These are phyloP conservation scores for Aspergillus sp. DNA, from an alignment of 2,329 filamentous ascomycete species.

Conservation along the genomic window DNA sequence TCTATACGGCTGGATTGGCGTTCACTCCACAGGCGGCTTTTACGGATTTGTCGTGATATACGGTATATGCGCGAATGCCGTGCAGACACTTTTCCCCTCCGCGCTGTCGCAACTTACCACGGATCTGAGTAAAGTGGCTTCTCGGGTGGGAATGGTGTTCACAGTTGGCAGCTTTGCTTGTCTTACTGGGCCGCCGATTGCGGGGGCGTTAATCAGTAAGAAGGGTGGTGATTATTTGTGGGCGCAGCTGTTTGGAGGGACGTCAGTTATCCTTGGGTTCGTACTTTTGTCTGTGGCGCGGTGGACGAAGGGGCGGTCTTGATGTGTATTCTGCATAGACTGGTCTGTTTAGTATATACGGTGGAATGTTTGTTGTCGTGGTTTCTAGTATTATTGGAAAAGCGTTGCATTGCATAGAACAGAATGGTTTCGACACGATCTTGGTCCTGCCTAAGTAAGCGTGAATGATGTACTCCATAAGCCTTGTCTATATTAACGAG, in stretches of 20 bases:
- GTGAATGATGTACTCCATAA: too few relatives aligned
- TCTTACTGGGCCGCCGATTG: slow-evolving; percentile 42
- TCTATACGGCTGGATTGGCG: slow-evolving; percentile 52
- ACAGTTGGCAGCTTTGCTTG: slow-evolving; percentile 39
- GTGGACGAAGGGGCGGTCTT: neutral
- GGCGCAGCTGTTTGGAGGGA: slow-evolving; percentile 42
- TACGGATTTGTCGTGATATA: slow-evolving; percentile 41
- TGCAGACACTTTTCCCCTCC: slow-evolving; percentile 42
- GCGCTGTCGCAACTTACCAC: slow-evolving; percentile 38
- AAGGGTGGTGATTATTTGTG: slow-evolving; percentile 36
- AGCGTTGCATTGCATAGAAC: too few relatives aligned
- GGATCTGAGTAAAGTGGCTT: slow-evolving; percentile 42
- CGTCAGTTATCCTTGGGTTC: slow-evolving; percentile 5
- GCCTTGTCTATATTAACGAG: too few relatives aligned
- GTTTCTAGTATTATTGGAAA: too few relatives aligned
- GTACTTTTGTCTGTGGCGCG: slow-evolving; percentile 1
- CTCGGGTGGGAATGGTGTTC: slow-evolving; percentile 45
- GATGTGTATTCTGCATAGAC: too few relatives aligned
- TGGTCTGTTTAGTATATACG: too few relatives aligned
- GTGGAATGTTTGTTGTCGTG: too few relatives aligned
- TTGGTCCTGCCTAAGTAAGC: too few relatives aligned
- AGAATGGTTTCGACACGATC: too few relatives aligned
- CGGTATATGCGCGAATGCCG: slow-evolving; percentile 39
- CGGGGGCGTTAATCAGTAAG: slow-evolving; percentile 39
- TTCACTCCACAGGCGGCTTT: slow-evolving; percentile 33